Conservation (phyloP, 352 stramenopile genomes). For the Globisporangium paroecandrum region DNA sequence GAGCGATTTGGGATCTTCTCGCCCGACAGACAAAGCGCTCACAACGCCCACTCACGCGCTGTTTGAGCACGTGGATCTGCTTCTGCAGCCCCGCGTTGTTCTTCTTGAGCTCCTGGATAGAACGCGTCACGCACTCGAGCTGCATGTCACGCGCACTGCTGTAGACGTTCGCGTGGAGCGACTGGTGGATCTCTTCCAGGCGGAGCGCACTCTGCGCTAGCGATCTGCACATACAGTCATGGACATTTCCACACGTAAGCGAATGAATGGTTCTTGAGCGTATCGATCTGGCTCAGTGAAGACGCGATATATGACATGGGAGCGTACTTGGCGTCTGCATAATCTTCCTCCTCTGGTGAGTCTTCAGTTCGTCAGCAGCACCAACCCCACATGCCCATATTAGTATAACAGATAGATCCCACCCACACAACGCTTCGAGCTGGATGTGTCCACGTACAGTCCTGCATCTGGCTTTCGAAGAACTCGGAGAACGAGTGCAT, state of each 20-base stretch:
- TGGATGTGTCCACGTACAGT: conserved; percentile 18
- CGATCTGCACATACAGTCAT: conserved; percentile 18
- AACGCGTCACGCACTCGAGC: conserved; percentile 34
- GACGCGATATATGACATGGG: neutral
- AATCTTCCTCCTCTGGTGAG: conserved; percentile 22
- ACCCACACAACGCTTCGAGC: no score
- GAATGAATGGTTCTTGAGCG: neutral
- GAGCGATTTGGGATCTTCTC: neutral
- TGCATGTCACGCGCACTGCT: conserved; percentile 44
- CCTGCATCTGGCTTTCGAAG: conserved; percentile 54
- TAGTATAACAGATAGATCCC: neutral
- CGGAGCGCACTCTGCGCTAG: conserved; percentile 50
- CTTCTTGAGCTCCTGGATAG: conserved; percentile 37
- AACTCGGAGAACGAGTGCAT: conserved; percentile 62
- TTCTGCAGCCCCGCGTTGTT: conserved; percentile 39
- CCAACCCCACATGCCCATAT: neutral
- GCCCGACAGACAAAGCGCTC: neutral
- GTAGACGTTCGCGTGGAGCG: conserved; percentile 44
- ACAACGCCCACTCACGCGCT: conserved; percentile 28
- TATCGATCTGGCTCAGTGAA: neutral
- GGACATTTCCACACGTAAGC: neutral
- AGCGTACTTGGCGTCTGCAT: conserved; percentile 22
- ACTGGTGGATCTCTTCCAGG: conserved; percentile 58
- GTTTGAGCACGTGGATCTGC: conserved; percentile 48
- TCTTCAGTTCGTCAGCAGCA: conserved; percentile 9